Base-by-base conservation (phyloP, 2,329 filamentous ascomycete genomes). In the Furcasterigmium sp. region DNA sequence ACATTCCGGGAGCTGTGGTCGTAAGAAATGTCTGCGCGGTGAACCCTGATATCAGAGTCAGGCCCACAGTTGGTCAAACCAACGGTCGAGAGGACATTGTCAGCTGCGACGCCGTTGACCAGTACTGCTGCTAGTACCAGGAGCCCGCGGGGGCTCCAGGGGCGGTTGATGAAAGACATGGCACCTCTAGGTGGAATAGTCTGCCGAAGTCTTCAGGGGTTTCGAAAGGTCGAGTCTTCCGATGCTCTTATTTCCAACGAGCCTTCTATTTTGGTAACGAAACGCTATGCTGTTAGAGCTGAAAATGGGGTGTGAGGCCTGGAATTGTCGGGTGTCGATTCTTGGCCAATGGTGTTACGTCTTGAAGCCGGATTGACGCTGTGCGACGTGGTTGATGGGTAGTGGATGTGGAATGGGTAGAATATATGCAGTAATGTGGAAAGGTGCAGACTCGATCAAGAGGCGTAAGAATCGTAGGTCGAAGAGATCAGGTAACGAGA, bases 11-110 rank as follows among this genome's bases (percentile, higher is more conserved):
- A 81, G 46, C 76, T 73, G 51, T 84, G 83, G 70, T 95, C 80
- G 68, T 94, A 97, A 53, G 78, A 70, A 47, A 96, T 84, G 54
- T 91, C 72, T 49, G 94, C 72, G 54, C 76, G 82, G 52, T 89
- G 72, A 42, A 96, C 84, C 49, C 75, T 75, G 55, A 97, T 72
- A 23, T 73, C 64, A 40, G 60, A 58, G 38, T 29, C 29, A 20
- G 29, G 18, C 29, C 58, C 61, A 65, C 93, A 97, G 51, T 82
- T 82, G 56, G 73, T 80, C 68, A 93, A 95, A 46, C 90, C 87
- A 49, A 77, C 78, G 19, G 91, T 96, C 59, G 84, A 78, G 45
- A 98, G 78, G 45, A 94, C 72, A 53, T 91, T 82, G 48, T 69
- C 74, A 44, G 79, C 87, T 46, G 85, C 60, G 42, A 76, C 84